These are phyloP conservation scores for Cordyceps javanica DNA, from an alignment of 2,329 filamentous ascomycete species.

Conservation along the genomic window DNA sequence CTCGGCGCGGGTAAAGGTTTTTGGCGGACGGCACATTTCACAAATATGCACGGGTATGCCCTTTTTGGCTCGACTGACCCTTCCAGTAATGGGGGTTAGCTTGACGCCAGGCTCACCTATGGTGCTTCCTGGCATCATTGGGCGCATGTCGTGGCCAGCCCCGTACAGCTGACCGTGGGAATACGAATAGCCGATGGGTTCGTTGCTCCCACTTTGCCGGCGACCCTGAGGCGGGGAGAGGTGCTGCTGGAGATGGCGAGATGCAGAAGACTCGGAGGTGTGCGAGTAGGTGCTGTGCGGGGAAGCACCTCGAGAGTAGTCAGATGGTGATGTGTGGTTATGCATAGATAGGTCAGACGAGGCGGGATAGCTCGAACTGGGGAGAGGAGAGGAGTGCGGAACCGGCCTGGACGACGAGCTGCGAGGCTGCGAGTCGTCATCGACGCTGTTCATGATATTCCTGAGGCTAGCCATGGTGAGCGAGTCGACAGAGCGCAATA, in stretches of 20 bases:
- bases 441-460: conserved; percentile 52
- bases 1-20: conserved; percentile 57
- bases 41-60: conserved; percentile 52
- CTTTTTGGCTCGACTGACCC: conserved; percentile 53
- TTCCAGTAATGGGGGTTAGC: conserved; percentile 50
- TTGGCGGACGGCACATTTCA: conserved; percentile 44
- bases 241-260: conserved; percentile 8
- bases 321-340: conserved; percentile 24
- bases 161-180: conserved; percentile 5
- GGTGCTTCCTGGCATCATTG: conserved; percentile 28
- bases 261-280: conserved; percentile 5
- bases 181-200: conserved; percentile 7
- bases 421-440: conserved; percentile 34
- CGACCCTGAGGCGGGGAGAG: background rate
- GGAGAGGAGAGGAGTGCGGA: conserved; percentile 1
- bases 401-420: background rate
- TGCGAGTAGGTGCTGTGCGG: conserved; percentile 20
- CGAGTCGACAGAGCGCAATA: conserved; percentile 31
- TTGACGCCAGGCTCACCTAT: conserved; percentile 38
- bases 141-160: conserved; percentile 28
- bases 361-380: conserved; percentile 32
- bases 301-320: conserved; percentile 30
- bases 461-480: conserved; percentile 48
- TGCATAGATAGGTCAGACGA: conserved; percentile 24
- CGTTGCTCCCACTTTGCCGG: conserved; percentile 1